These are phyloP conservation scores for Babesia sp. DNA, from an alignment of 169 alveolate species.

Conservation along the genomic window DNA sequence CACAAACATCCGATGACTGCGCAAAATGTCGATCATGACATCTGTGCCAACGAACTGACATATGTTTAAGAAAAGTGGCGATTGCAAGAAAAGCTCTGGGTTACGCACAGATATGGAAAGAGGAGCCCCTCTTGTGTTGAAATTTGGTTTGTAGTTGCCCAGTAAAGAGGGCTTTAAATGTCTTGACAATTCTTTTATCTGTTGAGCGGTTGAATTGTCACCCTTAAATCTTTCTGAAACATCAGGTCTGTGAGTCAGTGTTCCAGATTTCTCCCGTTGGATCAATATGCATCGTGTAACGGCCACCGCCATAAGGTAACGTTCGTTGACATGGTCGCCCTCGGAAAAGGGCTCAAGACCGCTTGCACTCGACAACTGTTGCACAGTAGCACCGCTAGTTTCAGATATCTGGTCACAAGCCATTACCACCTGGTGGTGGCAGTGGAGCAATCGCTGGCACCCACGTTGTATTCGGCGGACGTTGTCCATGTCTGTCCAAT, in stretches of 20 bases:
- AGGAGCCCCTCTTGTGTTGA: background rate
- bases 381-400: background rate
- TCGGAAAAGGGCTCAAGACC: background rate
- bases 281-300: constrained; percentile 19
- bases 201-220: background rate
- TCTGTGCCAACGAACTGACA: constrained; percentile 13
- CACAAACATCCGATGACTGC: constrained; percentile 24
- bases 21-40: constrained; percentile 1
- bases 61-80: constrained; percentile 8
- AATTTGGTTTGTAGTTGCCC: background rate
- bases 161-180: background rate
- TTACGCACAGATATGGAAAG: constrained; percentile 4
- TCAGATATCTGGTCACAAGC: constrained; percentile 4
- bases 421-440: background rate
- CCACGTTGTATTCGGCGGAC: constrained; percentile 10
- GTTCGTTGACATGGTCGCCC: background rate
- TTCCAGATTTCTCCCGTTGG: background rate
- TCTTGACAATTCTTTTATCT: background rate
- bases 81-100: constrained; percentile 8
- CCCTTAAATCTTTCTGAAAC: too few relatives aligned
- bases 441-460: constrained; percentile 14
- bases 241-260: background rate
- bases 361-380: background rate
- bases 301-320: constrained; percentile 18
- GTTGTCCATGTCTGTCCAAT: constrained; percentile 1